Base-by-base conservation (phyloP, 2,329 filamentous ascomycete genomes). In the Aspergillus transmontanensis region DNA sequence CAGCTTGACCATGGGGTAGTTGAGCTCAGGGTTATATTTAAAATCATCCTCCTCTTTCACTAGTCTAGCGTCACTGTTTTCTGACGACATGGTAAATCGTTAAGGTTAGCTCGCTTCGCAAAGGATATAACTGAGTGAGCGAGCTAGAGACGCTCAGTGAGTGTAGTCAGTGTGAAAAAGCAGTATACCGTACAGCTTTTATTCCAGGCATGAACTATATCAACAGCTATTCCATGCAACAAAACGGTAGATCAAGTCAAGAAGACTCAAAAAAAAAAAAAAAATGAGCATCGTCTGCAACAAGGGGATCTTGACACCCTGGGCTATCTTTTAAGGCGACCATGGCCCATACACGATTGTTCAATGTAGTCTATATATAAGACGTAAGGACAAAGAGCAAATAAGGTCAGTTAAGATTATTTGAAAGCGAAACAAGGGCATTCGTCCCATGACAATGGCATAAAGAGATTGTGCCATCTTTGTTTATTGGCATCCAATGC, bases 1-100 rank as follows among this genome's bases (percentile, higher is more conserved):
- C 21, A 67, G 60, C 6, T 57, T 50, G 54, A 63, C 54, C 54
- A 12, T 39, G 48, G 54, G 55, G 50, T 65, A 45, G 39, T 50
- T 48, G 19, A 63, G 54, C 9, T 32, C 30, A 55, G 61, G 64
- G 21, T 60, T 34, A 56, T 53, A 50, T 30, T 51, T 39, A 57
- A 58, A 30, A 30, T 41, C 11, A 41, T 57, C 34, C n/a, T 46
- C 34, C 28, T 46, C 23, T 23, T 48, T 48, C 6, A 21, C 12
- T 26, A 23, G 12, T 6, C 36, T 26, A 6, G 32, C 2, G 21
- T 41, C n/a, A 11, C n/a, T 39, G 34, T 19, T 26, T n/a, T 55
- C 51, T 26, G 48, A 51, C 9, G 48, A 51, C 48, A 51, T 51
- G 4, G 21, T 51, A 32, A 34, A n/a, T 51, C 2, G 6, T 23